These are phyloP conservation scores for Peronospora tabacina DNA, from an alignment of 352 stramenopile genomes.

Conservation along the genomic window DNA sequence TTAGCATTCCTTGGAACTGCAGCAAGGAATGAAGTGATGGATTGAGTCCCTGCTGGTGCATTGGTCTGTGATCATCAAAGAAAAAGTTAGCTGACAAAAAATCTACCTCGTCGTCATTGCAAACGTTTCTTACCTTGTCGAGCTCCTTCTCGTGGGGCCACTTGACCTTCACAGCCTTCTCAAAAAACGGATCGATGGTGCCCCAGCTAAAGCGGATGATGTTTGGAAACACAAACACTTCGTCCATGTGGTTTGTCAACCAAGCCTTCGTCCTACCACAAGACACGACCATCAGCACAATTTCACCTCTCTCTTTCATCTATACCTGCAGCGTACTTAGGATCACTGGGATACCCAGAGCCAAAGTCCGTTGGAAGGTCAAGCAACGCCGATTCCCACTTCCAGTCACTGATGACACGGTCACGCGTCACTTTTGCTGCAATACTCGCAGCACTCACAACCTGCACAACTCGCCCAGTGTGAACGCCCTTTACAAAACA, in stretches of 20 bases:
- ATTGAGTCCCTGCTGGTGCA: conserved; percentile 56
- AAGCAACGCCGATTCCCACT: conserved; percentile 73
- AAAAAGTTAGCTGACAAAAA: neutral
- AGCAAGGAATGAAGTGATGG: conserved; percentile 70
- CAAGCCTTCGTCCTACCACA: conserved; percentile 72
- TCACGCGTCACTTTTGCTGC: conserved; percentile 91
- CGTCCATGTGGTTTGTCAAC: conserved; percentile 78
- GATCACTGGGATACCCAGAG: conserved; percentile 90
- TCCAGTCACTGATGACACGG: conserved; percentile 82
- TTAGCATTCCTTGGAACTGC: conserved; percentile 28
- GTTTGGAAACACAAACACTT: conserved; percentile 88
- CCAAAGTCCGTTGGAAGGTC: conserved; percentile 69
- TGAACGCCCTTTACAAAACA: neutral
- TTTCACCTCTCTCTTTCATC: neutral
- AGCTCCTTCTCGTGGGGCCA: conserved; percentile 67
- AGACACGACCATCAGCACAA: conserved; percentile 4
- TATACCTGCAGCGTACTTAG: conserved; percentile 46
- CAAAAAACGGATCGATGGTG: conserved; percentile 55
- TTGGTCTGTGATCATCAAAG: conserved; percentile 29
- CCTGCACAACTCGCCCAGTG: conserved; percentile 23
- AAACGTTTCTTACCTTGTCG: conserved; percentile 36
- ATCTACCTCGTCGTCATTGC: neutral
- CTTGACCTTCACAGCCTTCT: conserved; percentile 50
- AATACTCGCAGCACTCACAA: conserved; percentile 90
- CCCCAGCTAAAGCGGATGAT: conserved; percentile 91